Evolutionary conservation across 345 rosid genomes (phyloP).

Genomic region (Salix arbutifolia): DNA sequence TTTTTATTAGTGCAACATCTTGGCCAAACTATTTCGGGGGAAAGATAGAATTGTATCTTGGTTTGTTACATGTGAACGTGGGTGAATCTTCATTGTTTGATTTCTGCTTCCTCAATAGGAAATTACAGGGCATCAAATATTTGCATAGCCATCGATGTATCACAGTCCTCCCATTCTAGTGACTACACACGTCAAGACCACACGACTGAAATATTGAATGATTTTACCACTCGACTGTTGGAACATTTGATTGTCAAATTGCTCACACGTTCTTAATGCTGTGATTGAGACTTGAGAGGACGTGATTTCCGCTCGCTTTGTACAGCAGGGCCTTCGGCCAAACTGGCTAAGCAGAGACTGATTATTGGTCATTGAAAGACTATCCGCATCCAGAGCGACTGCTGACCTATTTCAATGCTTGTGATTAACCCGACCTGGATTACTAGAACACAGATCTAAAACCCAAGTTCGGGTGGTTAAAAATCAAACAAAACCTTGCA

Average conservation of each 20-base stretch:
- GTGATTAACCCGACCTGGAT: not conserved
- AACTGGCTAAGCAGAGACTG: not conserved
- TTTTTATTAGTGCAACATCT: not conserved
- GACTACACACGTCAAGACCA: not conserved
- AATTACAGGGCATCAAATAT: not conserved
- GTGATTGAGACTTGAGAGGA: not conserved
- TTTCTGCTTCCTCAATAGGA: not conserved
- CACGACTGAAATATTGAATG: not conserved
- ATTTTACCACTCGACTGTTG: not conserved
- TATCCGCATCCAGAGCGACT: not conserved
- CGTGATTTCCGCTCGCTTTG: not conserved
- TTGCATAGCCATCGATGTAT: not conserved
- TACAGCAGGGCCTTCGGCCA: not conserved
- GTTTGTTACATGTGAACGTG: not conserved
- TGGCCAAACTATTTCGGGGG: not conserved
- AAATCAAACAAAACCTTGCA: constrained; percentile 1
- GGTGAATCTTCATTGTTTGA: not conserved
- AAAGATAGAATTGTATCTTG: not conserved
- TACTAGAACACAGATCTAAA: not conserved
- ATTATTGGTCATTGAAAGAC: not conserved
- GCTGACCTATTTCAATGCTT: not conserved
- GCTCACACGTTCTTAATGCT: not conserved
- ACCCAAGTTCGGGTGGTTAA: not conserved
- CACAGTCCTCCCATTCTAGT: not conserved
- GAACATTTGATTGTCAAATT: not conserved